Base-by-base conservation (phyloP, 129 eudicot genomes). In the Ambrosia artemisiifolia region DNA sequence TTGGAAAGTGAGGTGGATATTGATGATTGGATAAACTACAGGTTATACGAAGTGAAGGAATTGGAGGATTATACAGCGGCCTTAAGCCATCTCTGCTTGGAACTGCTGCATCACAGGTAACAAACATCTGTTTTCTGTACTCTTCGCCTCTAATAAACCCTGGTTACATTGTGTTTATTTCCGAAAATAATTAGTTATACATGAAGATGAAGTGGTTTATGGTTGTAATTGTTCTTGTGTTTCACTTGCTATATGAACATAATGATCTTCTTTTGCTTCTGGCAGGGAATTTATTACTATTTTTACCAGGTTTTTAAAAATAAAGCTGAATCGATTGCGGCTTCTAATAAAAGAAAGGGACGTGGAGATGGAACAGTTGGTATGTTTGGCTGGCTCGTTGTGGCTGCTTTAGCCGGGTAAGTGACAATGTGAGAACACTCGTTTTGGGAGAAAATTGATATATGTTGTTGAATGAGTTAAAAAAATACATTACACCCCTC, bases 381-480 rank as follows among this genome's bases (percentile, higher is more conserved):
- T 64, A 88, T 90, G 91, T 73, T 94, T 11, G 88, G 97, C 14
- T 94, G 95, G 96, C 96, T 94, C 75, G 69, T 85, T 67, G 99
- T 94, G 33, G 99, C 99, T 78, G 99, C 99, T 80, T 80, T 88
- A 70, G 93, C 99, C 7, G 99, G 99, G 98, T 93, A 71, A 81
- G 72, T 35, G 72, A 18, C 47, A 40, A 40, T 5, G 36, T 62
- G 53, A 34, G 13, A 50, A 65, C 43, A 11, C 43, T 17, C 5
- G 8, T n/a, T 63, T 51, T 59, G 33, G 9, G 32, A 59, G 40
- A 11, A 30, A 11, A 5, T 59, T 59, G 64, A 59, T 59, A 9
- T 30, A 12, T 40, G 44, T 59, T 59, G 14, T 59, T 59, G 64
- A 59, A 59, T 30, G 35, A 56, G 63, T 12, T 12, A 24, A 57